Conservation (phyloP, 805 yeast genomes). For the Candida taoyuanica region DNA sequence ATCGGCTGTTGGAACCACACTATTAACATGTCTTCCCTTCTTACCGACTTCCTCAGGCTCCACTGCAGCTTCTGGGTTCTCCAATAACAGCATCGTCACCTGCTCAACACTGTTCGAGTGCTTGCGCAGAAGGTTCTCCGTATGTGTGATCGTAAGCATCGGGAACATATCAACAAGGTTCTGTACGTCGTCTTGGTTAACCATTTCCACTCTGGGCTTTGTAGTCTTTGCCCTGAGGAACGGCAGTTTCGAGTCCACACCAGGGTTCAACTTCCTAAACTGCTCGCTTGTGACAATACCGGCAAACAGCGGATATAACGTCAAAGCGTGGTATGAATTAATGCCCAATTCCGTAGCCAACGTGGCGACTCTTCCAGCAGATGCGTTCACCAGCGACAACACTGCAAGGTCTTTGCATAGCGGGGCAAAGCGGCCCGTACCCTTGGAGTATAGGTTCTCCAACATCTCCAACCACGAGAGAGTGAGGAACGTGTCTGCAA, state of each 20-base stretch:
- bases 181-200: slow-evolving; percentile 26
- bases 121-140: slow-evolving; percentile 43
- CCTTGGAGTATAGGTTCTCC: slow-evolving; percentile 55
- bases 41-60: slow-evolving; percentile 15
- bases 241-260: slow-evolving; percentile 45
- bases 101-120: slow-evolving; percentile 49
- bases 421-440: slow-evolving; percentile 46
- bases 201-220: not conserved
- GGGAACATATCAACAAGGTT: slow-evolving; percentile 63
- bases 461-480: slow-evolving; percentile 53
- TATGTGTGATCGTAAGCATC: slow-evolving; percentile 42
- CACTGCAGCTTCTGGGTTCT: slow-evolving; percentile 44
- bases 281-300: slow-evolving; percentile 46
- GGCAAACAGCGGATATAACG: slow-evolving; percentile 50
- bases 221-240: slow-evolving; percentile 33
- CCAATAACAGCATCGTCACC: slow-evolving; percentile 57
- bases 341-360: slow-evolving; percentile 43
- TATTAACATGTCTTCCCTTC: slow-evolving; percentile 15
- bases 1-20: slow-evolving; percentile 16
- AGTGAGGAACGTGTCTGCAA: slow-evolving; percentile 52
- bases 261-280: slow-evolving; percentile 45
- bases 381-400: slow-evolving; percentile 38
- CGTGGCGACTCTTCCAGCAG: slow-evolving; percentile 25
- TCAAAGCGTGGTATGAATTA: slow-evolving; percentile 37
- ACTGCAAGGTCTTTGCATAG: slow-evolving; percentile 45